A percentile compares a stretch with the other conserved stretches of the same genome.
These are phyloP conservation scores for Rhododendron vialii DNA, from an alignment of 148 eudicot genomes.

Conservation along the genomic window DNA sequence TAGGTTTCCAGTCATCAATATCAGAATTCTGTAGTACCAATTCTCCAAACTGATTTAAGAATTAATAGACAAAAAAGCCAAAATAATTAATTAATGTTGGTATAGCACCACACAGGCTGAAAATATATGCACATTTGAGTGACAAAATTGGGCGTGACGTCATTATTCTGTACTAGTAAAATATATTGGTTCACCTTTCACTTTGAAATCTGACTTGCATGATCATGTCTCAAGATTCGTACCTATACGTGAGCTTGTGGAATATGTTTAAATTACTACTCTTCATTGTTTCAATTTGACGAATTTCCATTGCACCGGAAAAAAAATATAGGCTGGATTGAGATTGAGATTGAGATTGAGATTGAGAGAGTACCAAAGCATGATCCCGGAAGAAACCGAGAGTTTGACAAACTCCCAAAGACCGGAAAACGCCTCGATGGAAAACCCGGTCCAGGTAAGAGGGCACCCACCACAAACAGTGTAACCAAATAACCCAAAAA, in stretches of 20 bases:
- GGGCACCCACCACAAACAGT: constrained; percentile 43
- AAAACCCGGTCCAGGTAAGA: constrained; percentile 47
- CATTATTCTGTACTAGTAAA: too few species aligned
- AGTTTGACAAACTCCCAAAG: constrained; percentile 52
- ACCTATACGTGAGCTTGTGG: too few species aligned
- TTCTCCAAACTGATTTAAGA: constrained; percentile 48
- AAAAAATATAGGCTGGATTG: too few species aligned
- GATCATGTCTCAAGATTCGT: too few species aligned
- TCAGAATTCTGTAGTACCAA: constrained; percentile 56
- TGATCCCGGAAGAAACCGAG: constrained; percentile 46
- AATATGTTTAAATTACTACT: too few species aligned
- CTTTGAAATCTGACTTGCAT: too few species aligned
- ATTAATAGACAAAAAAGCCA: not conserved
- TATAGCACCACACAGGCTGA: not conserved
- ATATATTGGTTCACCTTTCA: too few species aligned
- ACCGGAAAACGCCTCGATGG: constrained; percentile 48
- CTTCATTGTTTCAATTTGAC: too few species aligned
- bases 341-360: not conserved
- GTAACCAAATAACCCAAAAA: constrained; percentile 34
- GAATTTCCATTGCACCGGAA: too few species aligned
- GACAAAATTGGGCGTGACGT: not conserved
- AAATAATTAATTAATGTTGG: not conserved
- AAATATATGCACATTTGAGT: not conserved
- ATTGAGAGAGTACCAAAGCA: constrained; percentile 39
- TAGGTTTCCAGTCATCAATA: constrained; percentile 57